Conservation (phyloP, 192 early-diverging fungal species). For the Coemansia sp. region DNA sequence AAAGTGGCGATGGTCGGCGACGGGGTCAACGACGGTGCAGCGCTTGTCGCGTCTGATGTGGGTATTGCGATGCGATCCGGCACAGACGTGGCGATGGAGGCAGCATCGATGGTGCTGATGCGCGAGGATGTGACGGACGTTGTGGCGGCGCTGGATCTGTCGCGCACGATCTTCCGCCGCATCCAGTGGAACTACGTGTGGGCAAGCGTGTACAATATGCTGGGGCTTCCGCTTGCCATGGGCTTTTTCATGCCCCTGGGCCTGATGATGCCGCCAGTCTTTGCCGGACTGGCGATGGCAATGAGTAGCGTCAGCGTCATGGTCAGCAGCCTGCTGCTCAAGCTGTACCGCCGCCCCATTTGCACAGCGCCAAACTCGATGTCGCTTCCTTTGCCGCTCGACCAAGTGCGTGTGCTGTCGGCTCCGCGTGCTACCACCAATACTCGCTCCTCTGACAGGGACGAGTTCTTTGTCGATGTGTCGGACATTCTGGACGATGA, state of each 20-base stretch:
- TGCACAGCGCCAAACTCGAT: slow-evolving; percentile 33
- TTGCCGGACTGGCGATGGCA: slow-evolving; percentile 95
- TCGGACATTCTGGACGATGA: slow-evolving; percentile 24
- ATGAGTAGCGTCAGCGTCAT: slow-evolving; percentile 92
- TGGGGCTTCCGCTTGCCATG: slow-evolving; percentile 94
- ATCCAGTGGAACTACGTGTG: slow-evolving; percentile 88
- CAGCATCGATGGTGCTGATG: slow-evolving; percentile 93
- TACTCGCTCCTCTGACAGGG: not conserved
- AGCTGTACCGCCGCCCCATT: slow-evolving; percentile 60
- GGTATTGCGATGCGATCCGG: slow-evolving; percentile 89
- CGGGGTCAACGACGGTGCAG: slow-evolving; percentile 95
- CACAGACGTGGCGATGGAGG: slow-evolving; percentile 95
- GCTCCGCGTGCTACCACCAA: slow-evolving; percentile 15
- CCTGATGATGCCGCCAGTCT: slow-evolving; percentile 82
- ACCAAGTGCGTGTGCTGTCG: slow-evolving; percentile 31
- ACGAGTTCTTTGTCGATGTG: slow-evolving; percentile 37
- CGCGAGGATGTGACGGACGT: slow-evolving; percentile 84
- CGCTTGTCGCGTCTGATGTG: slow-evolving; percentile 80
- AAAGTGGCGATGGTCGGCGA: slow-evolving; percentile 93
- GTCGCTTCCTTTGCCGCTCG: slow-evolving; percentile 18
- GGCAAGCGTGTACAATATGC: slow-evolving; percentile 87
- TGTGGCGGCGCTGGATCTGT: slow-evolving; percentile 83
- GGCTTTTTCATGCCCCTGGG: slow-evolving; percentile 88
- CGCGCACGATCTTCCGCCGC: slow-evolving; percentile 78
- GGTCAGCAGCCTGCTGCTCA: slow-evolving; percentile 81